Evolutionary conservation across 805 yeast species (phyloP).

Genomic region (Kodamaea jinghongensis): DNA sequence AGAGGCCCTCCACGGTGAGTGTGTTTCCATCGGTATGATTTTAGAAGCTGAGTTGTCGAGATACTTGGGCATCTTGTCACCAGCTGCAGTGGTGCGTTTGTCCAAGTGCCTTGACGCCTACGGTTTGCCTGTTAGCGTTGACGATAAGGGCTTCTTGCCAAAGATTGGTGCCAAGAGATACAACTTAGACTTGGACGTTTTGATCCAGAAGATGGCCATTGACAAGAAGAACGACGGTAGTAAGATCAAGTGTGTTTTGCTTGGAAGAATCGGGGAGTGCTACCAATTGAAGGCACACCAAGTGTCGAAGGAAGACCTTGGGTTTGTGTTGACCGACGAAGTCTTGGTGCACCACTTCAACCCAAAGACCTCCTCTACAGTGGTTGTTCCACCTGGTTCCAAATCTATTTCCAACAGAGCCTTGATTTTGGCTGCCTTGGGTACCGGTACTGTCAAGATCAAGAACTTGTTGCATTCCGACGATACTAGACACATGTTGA

Average conservation of each 20-base stretch:
- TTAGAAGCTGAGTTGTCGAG: slow-evolving; percentile 95
- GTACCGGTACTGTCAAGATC: slow-evolving; percentile 78
- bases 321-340: slow-evolving; percentile 82
- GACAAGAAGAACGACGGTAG: slow-evolving; percentile 96
- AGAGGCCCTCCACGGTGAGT: slow-evolving; percentile 94
- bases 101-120: slow-evolving; percentile 80
- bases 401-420: slow-evolving; percentile 97
- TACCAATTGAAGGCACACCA: slow-evolving; percentile 84
- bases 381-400: slow-evolving; percentile 88
- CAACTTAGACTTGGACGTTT: slow-evolving; percentile 68
- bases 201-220: slow-evolving; percentile 84
- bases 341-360: slow-evolving; percentile 61
- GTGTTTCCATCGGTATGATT: slow-evolving; percentile 97
- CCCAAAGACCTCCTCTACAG: slow-evolving; percentile 29
- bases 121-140: slow-evolving; percentile 76
- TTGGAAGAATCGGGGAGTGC: slow-evolving; percentile 84
- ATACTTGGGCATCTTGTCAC: slow-evolving; percentile 81
- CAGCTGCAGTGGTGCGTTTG: slow-evolving; percentile 91
- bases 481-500: slow-evolving; percentile 92
- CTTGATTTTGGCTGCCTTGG: slow-evolving; percentile 85
- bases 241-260: slow-evolving; percentile 79
- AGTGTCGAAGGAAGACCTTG: slow-evolving; percentile 76
- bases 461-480: slow-evolving; percentile 91
- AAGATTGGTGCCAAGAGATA: slow-evolving; percentile 61
- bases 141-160: slow-evolving; percentile 64